A percentile compares a stretch with the other conserved stretches of the same genome.
These are phyloP conservation scores for Boletus subparvulus DNA, from an alignment of 768 basidiomycete species.

Conservation along the genomic window DNA sequence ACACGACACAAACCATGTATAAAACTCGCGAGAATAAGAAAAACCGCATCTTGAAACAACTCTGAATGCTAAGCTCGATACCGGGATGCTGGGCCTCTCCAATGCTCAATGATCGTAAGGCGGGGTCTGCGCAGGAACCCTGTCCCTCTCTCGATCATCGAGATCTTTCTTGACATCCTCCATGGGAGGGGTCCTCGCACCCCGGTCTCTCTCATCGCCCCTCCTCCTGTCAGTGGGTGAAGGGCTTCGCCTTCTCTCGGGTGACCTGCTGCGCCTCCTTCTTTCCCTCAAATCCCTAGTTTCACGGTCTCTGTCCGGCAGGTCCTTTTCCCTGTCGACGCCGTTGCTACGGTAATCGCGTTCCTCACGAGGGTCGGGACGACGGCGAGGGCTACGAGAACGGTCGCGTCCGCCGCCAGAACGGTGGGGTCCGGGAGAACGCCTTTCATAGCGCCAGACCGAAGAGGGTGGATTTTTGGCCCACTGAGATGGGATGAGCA, in stretches of 20 bases:
- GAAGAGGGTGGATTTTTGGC: conserved; percentile 81
- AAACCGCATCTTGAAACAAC: not conserved
- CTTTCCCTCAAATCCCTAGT: conserved; percentile 46
- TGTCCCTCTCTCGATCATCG: conserved; percentile 53
- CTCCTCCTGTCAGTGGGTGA: conserved; percentile 41
- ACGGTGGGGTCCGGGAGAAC: conserved; percentile 45
- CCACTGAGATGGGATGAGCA: conserved; percentile 49
- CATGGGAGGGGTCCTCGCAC: conserved; percentile 50
- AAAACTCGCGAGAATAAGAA: not conserved
- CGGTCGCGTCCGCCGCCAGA: conserved; percentile 43
- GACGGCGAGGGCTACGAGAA: conserved; percentile 55
- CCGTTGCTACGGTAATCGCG: conserved; percentile 40
- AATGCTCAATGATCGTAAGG: conserved; percentile 52
- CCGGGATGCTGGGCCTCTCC: not conserved
- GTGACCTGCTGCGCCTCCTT: conserved; percentile 50
- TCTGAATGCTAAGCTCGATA: not conserved
- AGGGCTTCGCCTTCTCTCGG: conserved; percentile 47
- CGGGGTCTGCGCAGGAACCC: conserved; percentile 50
- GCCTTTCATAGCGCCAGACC: conserved; percentile 75
- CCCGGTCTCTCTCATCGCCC: conserved; percentile 47
- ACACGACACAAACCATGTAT: conserved; percentile 7
- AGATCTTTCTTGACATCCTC: conserved; percentile 42
- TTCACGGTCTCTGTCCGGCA: conserved; percentile 31
- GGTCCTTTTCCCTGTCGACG: conserved; percentile 36
- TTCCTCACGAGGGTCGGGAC: conserved; percentile 38